These are phyloP conservation scores for Pythium utonaiense DNA, from an alignment of 352 stramenopile genomes.

Conservation along the genomic window DNA sequence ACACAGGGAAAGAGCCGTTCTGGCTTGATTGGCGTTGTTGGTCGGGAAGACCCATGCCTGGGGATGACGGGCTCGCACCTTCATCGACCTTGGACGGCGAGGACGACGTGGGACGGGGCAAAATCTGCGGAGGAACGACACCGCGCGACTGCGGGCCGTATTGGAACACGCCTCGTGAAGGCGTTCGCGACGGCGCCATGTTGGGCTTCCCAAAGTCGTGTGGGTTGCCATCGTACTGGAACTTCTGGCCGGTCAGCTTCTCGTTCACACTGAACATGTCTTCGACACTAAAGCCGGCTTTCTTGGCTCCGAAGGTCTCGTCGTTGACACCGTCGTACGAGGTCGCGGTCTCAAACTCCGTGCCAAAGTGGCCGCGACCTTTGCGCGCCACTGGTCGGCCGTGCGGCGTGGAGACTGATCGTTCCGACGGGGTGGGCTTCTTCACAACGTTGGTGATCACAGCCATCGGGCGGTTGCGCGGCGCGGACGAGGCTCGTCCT, in stretches of 20 bases:
- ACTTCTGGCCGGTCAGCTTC: constrained; percentile 87
- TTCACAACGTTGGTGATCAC: constrained; percentile 45
- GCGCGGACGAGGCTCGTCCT: constrained; percentile 65
- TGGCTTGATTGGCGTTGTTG: constrained; percentile 36
- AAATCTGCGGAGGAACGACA: constrained; percentile 41
- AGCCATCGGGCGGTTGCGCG: constrained; percentile 56
- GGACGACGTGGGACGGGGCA: constrained; percentile 28
- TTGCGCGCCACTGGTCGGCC: constrained; percentile 37
- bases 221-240: constrained; percentile 94
- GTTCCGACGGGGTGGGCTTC: constrained; percentile 36
- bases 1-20: constrained; percentile 24
- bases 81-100: constrained; percentile 3
- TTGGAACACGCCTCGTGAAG: constrained; percentile 49
- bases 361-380: constrained; percentile 77
- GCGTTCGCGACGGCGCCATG: background rate
- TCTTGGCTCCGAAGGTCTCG: constrained; percentile 81
- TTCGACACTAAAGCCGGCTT: constrained; percentile 86
- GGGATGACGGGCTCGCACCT: constrained; percentile 2
- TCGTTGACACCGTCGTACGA: constrained; percentile 86
- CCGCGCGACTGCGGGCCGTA: constrained; percentile 34
- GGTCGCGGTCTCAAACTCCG: constrained; percentile 71
- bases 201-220: constrained; percentile 89
- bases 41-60: constrained; percentile 19
- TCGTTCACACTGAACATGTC: constrained; percentile 96
- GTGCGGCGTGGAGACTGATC: constrained; percentile 75